Evolutionary conservation across 2,329 filamentous ascomycete genomes (phyloP), one percentile per base, ranked within the genome.

Genomic region (Bipolaris zeicola): DNA sequence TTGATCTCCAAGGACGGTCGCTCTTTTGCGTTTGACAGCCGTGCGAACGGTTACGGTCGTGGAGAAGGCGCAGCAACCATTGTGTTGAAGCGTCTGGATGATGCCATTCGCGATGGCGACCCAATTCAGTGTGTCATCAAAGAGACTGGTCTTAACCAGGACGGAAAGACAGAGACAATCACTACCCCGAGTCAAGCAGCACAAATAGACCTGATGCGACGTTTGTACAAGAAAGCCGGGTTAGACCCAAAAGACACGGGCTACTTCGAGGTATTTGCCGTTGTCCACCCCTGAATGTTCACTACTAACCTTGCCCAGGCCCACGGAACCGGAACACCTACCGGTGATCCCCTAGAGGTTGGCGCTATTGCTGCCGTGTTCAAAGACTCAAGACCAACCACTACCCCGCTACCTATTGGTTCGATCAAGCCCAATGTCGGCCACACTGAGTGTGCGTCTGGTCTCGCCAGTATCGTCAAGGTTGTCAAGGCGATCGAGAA

Each of bases 401-500:
- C 18, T 6, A 44, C 7, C 3, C 47, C 42, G 2, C 48, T 52
- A 5, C 20, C 11, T 7, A 44, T 52, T 37, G 56, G 63, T 1
- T 52, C 22, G 39, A 50, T 37, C 58, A 65, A 14, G 51, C 68
- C 2, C 70, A 71, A 5, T 79, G n/a, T 71, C n/a, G 69, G 68
- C 1, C 69, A 72, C 44, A 37, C 57, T 3, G 68, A 69, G 20
- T 51, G 52, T 11, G 62, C 63, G 1, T 60, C 53, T 44, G 67
- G 67, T 1, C 16, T 70, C 3, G 58, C 63, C 4, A 53, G 53
- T 16, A 7, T 71, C 2, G 61, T 71, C 39, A 70, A 71, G 42
- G 68, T 71, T 1, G 52, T 59, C 11, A 31, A 63, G 5, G 49
- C 58, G 13, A 22, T 70, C 46, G 82, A 18, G 81, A 66, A 70